Evolutionary conservation across 768 basidiomycete genomes (phyloP).

Genomic region (Suillus discolor): DNA sequence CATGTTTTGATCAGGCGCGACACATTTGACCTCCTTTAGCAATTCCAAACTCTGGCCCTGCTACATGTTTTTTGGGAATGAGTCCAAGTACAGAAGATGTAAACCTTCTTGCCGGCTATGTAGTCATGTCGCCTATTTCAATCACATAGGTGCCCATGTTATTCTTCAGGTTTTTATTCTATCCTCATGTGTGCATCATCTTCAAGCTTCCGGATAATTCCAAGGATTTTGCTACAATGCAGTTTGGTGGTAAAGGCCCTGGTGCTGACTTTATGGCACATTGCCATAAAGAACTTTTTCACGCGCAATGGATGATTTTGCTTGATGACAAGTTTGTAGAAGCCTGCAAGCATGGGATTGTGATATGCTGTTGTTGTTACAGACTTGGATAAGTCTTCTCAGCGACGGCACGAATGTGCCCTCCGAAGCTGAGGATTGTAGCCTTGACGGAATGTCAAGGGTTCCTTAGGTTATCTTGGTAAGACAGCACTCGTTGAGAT

Average conservation of each 20-base stretch:
- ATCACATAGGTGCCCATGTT: not conserved
- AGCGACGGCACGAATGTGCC: too few relatives aligned
- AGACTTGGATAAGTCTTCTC: too few relatives aligned
- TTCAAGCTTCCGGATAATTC: slow-evolving; percentile 18
- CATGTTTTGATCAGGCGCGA: slow-evolving; percentile 36
- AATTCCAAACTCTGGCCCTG: slow-evolving; percentile 27
- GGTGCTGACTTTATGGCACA: slow-evolving; percentile 1
- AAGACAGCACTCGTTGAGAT: too few relatives aligned
- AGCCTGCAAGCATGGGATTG: slow-evolving; percentile 7
- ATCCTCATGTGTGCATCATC: not conserved
- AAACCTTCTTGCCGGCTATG: slow-evolving; percentile 17
- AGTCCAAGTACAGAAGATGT: slow-evolving; percentile 21
- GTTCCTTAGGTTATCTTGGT: too few relatives aligned
- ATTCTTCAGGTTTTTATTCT: not conserved
- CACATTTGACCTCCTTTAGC: slow-evolving; percentile 34
- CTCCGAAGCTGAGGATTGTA: too few relatives aligned
- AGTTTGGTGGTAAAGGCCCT: slow-evolving; percentile 4
- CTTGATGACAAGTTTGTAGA: too few relatives aligned
- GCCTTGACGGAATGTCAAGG: too few relatives aligned
- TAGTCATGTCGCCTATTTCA: slow-evolving; percentile 16
- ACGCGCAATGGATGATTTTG: too few relatives aligned
- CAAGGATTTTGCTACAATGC: slow-evolving; percentile 12
- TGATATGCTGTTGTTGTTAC: slow-evolving; percentile 15
- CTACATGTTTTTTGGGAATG: slow-evolving; percentile 27
- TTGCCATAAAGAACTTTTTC: too few relatives aligned